Conservation (phyloP, 768 basidiomycete genomes). For the Auricularia cornea region DNA sequence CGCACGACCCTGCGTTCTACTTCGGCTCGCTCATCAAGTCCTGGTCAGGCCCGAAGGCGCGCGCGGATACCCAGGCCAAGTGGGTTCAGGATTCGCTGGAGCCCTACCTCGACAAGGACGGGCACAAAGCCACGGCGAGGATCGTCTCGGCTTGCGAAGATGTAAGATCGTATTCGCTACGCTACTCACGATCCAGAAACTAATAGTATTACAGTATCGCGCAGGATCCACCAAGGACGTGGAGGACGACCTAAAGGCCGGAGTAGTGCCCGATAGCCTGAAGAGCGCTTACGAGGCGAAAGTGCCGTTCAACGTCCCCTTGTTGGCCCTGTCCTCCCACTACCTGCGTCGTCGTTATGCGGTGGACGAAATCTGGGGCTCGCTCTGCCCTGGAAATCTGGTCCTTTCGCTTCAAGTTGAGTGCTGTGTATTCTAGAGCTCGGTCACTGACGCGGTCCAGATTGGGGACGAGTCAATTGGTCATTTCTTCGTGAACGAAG, state of each 20-base stretch:
- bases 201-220: constrained; percentile 5
- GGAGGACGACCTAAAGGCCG: constrained; percentile 6
- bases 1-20: constrained; percentile 6
- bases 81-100: constrained; percentile 11
- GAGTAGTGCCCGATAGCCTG: constrained; percentile 5
- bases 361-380: constrained; percentile 11
- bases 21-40: constrained; percentile 5
- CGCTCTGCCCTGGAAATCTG: not conserved
- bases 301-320: constrained; percentile 8
- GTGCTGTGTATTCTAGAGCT: too few relatives aligned
- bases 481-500: constrained; percentile 13
- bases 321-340: constrained; percentile 9
- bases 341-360: constrained; percentile 10
- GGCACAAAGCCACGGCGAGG: constrained; percentile 2
- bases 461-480: constrained; percentile 11
- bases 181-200: not conserved
- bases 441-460: constrained; percentile 2
- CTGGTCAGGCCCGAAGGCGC: constrained; percentile 9
- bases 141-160: constrained; percentile 12
- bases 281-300: not conserved
- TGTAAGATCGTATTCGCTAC: not conserved
- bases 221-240: constrained; percentile 13
- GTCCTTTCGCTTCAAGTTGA: not conserved
- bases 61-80: not conserved
- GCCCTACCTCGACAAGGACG: constrained; percentile 8